phyloP scores from a whole-genome alignment of 2,329 filamentous ascomycete genomes.

The Ophiosphaerella korrae region DNA sequence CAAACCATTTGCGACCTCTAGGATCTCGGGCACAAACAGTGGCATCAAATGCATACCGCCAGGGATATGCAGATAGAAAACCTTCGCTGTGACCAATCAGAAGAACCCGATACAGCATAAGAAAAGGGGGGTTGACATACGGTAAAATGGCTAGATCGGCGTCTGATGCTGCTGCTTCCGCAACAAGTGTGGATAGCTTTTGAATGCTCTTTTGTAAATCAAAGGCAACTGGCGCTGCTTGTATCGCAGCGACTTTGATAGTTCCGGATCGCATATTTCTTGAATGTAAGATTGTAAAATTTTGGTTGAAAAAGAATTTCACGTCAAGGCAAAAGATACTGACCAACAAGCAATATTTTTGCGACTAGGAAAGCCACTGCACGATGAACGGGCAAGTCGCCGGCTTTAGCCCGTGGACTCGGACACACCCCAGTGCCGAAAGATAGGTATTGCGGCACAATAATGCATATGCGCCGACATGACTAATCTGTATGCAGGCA shows the following conservation, averaged over 20 bases:
- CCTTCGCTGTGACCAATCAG: slow-evolving; percentile 40
- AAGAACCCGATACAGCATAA: background rate
- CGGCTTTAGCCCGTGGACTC: too few relatives aligned
- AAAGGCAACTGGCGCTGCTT: slow-evolving; percentile 50
- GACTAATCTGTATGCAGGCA: background rate
- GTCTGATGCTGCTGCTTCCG: slow-evolving; percentile 43
- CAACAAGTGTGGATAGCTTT: slow-evolving; percentile 43
- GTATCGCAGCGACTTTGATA: slow-evolving; percentile 49
- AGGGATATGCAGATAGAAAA: slow-evolving; percentile 52
- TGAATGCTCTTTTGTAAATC: slow-evolving; percentile 45
- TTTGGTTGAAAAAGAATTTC: too few relatives aligned
- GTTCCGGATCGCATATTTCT: background rate
- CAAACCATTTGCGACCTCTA: slow-evolving; percentile 51
- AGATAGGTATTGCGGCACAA: slow-evolving; percentile 1
- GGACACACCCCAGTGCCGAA: too few relatives aligned
- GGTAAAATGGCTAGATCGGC: slow-evolving; percentile 51
- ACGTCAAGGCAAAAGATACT: too few relatives aligned
- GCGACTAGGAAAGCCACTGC: too few relatives aligned
- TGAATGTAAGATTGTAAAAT: too few relatives aligned
- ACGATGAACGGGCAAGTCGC: too few relatives aligned
- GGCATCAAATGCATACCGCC: slow-evolving; percentile 52
- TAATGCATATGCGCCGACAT: slow-evolving; percentile 1
- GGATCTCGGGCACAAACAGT: slow-evolving; percentile 50
- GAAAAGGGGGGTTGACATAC: slow-evolving; percentile 28
- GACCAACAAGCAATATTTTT: too few relatives aligned